Percentiles rank a stretch among this genome's conserved stretches.
Conservation (phyloP, 2,329 filamentous ascomycete species). For the Truncatella angustata region DNA sequence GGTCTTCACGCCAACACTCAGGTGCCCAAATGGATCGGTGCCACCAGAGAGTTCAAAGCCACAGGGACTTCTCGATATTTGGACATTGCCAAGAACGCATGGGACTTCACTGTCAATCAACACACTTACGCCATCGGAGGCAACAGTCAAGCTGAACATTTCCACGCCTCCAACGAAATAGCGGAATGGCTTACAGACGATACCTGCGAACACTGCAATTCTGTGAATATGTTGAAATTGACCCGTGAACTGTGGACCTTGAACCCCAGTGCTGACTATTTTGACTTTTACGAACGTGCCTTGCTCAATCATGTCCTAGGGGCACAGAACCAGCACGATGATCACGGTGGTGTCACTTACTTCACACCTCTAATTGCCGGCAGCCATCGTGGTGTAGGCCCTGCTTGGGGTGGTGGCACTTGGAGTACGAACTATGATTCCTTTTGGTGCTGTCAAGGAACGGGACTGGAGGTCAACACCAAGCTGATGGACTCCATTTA, state of each 20-base stretch:
- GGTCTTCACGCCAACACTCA: conserved; percentile 54
- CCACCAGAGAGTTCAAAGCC: conserved; percentile 45
- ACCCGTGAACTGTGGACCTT: conserved; percentile 49
- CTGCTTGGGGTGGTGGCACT: conserved; percentile 52
- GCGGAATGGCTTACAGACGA: conserved; percentile 40
- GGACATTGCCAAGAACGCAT: conserved; percentile 49
- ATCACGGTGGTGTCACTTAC: conserved; percentile 51
- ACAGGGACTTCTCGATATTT: conserved; percentile 42
- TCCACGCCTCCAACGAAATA: conserved; percentile 44
- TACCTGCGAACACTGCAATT: conserved; percentile 52
- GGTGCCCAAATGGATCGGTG: conserved; percentile 54
- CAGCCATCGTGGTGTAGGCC: conserved; percentile 45
- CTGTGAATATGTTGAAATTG: conserved; percentile 57
- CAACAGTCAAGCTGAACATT: conserved; percentile 54
- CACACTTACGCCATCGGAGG: conserved; percentile 53
- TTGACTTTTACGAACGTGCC: conserved; percentile 52
- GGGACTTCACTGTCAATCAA: conserved; percentile 41
- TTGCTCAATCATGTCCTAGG: conserved; percentile 51
- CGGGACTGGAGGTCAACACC: conserved; percentile 48
- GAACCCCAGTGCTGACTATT: conserved; percentile 42
- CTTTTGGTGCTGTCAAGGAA: conserved; percentile 55
- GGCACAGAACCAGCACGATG: conserved; percentile 40
- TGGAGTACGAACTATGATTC: conserved; percentile 53
- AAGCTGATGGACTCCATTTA: conserved; percentile 54
- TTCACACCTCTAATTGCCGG: conserved; percentile 50